phyloP scores from a whole-genome alignment of 441 rosid species.

The Theobroma grandiflorum region DNA sequence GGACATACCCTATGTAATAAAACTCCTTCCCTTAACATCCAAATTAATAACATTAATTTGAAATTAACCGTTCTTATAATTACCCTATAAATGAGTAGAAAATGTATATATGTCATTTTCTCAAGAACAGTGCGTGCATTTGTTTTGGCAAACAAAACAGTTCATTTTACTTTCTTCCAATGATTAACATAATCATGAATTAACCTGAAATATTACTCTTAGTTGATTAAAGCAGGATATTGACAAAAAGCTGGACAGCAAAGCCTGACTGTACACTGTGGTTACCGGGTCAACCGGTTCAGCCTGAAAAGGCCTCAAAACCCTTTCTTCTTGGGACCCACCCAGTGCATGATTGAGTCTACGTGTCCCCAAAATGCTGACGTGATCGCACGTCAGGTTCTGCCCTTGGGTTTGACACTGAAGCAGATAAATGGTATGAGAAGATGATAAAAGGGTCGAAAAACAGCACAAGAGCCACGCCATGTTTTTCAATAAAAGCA shows the following conservation, averaged over 20 bases:
- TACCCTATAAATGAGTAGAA: neutral
- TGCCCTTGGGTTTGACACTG: constrained; percentile 39
- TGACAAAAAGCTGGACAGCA: neutral
- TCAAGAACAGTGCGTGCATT: neutral
- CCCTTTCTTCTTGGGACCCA: constrained; percentile 29
- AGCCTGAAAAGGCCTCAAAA: neutral
- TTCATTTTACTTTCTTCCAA: neutral
- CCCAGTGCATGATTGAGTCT: constrained; percentile 27
- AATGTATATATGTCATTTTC: neutral
- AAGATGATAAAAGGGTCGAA: constrained; percentile 27
- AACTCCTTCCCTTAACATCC: too few species aligned
- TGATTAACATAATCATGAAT: neutral
- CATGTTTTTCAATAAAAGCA: constrained; percentile 43
- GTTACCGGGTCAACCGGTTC: constrained; percentile 34
- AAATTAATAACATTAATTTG: too few species aligned
- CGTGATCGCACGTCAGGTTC: constrained; percentile 23
- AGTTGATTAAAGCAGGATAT: too few species aligned
- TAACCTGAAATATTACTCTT: neutral
- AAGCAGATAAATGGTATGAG: neutral
- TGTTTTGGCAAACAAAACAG: neutral
- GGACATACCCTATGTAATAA: too few species aligned
- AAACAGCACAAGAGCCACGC: constrained; percentile 49
- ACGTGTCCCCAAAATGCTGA: constrained; percentile 43
- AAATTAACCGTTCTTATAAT: too few species aligned
- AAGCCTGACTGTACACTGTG: neutral